phyloP scores from a whole-genome alignment of 2,329 filamentous ascomycete genomes.

The Biscogniauxia marginata region DNA sequence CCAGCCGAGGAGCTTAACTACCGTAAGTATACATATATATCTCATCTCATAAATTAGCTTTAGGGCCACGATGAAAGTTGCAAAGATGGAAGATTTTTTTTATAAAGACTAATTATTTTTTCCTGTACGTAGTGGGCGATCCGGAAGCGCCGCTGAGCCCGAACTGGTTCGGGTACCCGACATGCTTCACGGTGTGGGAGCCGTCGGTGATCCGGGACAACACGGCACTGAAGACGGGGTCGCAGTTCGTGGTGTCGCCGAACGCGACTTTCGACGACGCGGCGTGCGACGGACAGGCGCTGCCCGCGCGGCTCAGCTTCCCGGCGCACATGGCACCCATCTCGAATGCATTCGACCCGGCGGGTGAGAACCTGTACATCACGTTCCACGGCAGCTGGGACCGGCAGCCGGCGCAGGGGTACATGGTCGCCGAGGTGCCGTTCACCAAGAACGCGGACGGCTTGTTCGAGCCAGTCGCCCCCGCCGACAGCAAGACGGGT shows the following conservation, averaged over 20 bases:
- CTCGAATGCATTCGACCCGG: conserved; percentile 60
- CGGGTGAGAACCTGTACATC: conserved; percentile 57
- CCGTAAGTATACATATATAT: no score
- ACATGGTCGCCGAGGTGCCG: conserved; percentile 35
- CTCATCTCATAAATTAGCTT: no score
- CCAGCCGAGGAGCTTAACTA: conserved; percentile 67
- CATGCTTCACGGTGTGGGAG: conserved; percentile 40
- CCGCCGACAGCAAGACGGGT: conserved; percentile 27
- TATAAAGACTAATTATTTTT: no score
- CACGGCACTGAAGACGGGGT: conserved; percentile 31
- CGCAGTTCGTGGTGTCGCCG: conserved; percentile 34
- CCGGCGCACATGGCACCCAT: conserved; percentile 62
- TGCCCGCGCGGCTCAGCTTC: conserved; percentile 46
- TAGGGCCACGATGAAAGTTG: no score
- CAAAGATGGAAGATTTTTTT: no score
- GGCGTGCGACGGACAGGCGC: conserved; percentile 23
- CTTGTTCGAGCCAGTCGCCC: conserved; percentile 32
- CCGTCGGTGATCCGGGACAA: conserved; percentile 39
- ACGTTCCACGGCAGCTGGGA: conserved; percentile 62
- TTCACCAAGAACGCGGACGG: conserved; percentile 29
- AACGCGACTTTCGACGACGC: conserved; percentile 33
- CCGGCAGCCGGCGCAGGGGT: conserved; percentile 35
- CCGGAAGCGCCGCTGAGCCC: conserved; percentile 45
- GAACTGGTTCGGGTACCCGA: conserved; percentile 62
- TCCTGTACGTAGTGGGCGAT: conserved; percentile 45